Evolutionary conservation across 257 asterid genomes (phyloP), one percentile per base, ranked within the genome.

Genomic region (Agastache rugosa): DNA sequence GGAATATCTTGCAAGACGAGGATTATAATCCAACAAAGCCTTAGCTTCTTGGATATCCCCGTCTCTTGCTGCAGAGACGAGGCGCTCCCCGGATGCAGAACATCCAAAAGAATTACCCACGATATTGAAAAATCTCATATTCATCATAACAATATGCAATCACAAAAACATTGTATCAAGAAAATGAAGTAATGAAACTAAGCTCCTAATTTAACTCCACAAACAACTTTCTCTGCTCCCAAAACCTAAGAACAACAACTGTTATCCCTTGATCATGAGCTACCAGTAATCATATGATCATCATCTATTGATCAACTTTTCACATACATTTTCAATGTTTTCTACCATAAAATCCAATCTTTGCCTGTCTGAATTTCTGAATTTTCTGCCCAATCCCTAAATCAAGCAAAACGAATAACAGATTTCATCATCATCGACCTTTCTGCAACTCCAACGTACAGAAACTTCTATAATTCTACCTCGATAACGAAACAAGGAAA

Each of bases 21-120:
- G 97, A 76, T 92, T 90, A 69, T 88, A 92, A 12, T 92, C 96
- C 84, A 92, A 83, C 60, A 92, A 88, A 64, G 95, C 96, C 92
- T 90, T 92, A 6, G 97, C 97, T 85, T 92, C 96, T 77, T 85
- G 96, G 63, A 92, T 75, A 87, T 92, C 97, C 17, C 97, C 97
- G 71, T 92, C 97, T 78, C 97, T 92, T 60, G 97, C 97, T 39
- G 97, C 97, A 16, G 96, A 88, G 74, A 92, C 96, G 5, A 92
- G 70, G 29, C 96, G 84, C 86, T 88, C 96, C 42, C 97, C 97
- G 2, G 97, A 88, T n/a, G 97, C 97, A 69, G 97, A 92, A 72
- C 96, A 92, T 42, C 97, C 97, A 69, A 90, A 92, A 37, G 97
- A 90, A 78, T 90, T 92, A n/a, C 96, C 93, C 83, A 92, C 85